These are phyloP conservation scores for Macroventuria anomochaeta DNA, from an alignment of 2,329 filamentous ascomycete species.

Conservation along the genomic window DNA sequence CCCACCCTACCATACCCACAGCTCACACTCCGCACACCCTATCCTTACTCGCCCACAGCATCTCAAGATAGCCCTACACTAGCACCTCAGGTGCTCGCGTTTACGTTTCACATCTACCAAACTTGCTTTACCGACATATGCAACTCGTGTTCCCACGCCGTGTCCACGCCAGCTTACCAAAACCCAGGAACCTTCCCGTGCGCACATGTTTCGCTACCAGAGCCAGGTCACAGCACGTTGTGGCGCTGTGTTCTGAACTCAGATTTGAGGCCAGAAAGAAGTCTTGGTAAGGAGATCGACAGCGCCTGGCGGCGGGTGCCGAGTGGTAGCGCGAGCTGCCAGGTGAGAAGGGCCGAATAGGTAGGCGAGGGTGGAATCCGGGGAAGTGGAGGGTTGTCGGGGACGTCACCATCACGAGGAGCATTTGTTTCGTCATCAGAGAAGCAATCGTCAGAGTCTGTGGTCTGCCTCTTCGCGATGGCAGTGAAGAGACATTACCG, in stretches of 20 bases:
- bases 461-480: not conserved
- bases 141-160: not conserved
- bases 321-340: not conserved
- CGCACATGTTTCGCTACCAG: constrained; percentile 1
- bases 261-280: constrained; percentile 3
- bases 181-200: constrained; percentile 2
- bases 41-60: not conserved
- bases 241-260: not conserved
- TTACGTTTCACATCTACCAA: constrained; percentile 8
- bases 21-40: not conserved
- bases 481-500: no score
- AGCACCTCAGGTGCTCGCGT: not conserved
- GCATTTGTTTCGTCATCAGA: constrained; percentile 1
- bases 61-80: not conserved
- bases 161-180: not conserved
- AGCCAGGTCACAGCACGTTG: not conserved
- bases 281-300: constrained; percentile 1
- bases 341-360: not conserved
- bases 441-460: not conserved
- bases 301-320: not conserved
- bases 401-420: not conserved
- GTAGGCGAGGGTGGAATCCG: not conserved
- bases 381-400: not conserved
- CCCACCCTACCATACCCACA: not conserved
- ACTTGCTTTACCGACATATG: not conserved